These are phyloP conservation scores for Davidsoniella virescens DNA, from an alignment of 2,329 filamentous ascomycete species.

Conservation along the genomic window DNA sequence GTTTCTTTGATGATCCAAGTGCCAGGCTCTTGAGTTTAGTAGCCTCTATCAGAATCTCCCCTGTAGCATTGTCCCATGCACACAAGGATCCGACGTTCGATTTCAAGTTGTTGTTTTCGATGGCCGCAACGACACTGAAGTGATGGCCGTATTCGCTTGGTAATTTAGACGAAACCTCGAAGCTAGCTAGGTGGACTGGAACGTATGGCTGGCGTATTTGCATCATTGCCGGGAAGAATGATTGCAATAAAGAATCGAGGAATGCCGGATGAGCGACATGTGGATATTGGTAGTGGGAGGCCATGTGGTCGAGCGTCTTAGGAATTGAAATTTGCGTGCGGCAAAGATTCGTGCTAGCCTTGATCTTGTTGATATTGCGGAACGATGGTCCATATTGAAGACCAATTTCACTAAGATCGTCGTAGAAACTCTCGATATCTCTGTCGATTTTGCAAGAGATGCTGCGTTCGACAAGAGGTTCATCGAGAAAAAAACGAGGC, in stretches of 20 bases:
- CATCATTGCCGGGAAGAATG: slow-evolving; percentile 23
- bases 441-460: neutral
- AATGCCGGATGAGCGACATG: slow-evolving; percentile 41
- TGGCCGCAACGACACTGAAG: no score
- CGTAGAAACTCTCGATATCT: slow-evolving; percentile 21
- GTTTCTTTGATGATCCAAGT: no score
- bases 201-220: neutral
- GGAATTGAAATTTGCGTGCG: slow-evolving; percentile 27
- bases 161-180: no score
- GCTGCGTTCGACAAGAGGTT: neutral
- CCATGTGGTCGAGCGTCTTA: slow-evolving; percentile 36
- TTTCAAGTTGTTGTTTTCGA: no score
- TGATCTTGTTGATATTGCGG: slow-evolving; percentile 27
- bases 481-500: neutral
- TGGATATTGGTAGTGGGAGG: slow-evolving; percentile 33
- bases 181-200: no score
- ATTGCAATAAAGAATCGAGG: slow-evolving; percentile 39
- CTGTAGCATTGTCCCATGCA: no score
- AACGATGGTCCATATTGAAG: slow-evolving; percentile 35
- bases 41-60: no score
- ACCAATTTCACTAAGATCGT: slow-evolving; percentile 31
- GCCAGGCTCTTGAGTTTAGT: no score
- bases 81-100: no score
- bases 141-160: no score
- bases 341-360: slow-evolving; percentile 19